phyloP scores from a whole-genome alignment of 306 rosid species.

The Rosa persica region DNA sequence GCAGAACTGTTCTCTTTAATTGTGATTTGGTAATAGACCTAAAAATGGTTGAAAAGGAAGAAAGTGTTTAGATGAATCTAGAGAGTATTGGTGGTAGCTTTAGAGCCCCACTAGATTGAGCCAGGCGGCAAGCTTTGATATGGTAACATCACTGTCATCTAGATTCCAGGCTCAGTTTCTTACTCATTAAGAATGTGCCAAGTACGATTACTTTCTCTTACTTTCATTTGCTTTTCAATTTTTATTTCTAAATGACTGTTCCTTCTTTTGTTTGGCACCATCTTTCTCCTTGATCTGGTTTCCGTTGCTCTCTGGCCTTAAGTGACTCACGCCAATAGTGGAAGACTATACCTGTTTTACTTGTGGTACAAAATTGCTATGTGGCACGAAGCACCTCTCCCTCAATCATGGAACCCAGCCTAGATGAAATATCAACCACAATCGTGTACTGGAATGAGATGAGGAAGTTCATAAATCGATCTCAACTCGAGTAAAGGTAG shows the following conservation, averaged over 20 bases:
- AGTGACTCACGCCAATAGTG: background rate
- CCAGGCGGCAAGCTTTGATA: constrained; percentile 6
- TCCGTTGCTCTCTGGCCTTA: background rate
- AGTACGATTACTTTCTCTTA: constrained; percentile 20
- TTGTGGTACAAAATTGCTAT: background rate
- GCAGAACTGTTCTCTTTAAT: no score
- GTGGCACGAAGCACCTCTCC: background rate
- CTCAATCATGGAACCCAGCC: background rate
- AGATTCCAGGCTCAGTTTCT: constrained; percentile 22
- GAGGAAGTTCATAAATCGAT: background rate
- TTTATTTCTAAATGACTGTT: background rate
- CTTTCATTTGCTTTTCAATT: background rate
- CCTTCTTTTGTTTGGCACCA: background rate
- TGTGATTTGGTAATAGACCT: background rate
- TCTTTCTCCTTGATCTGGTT: background rate
- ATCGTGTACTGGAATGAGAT: background rate
- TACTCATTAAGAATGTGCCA: constrained; percentile 25
- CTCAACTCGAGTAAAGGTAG: background rate
- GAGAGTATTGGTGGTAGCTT: background rate
- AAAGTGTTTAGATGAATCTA: background rate
- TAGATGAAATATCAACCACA: background rate
- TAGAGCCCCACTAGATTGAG: background rate
- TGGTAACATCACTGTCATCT: background rate
- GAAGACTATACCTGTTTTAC: background rate
- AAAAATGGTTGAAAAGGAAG: background rate